Conservation (phyloP, 331 rosid genomes). For the Prunus yedoensis region DNA sequence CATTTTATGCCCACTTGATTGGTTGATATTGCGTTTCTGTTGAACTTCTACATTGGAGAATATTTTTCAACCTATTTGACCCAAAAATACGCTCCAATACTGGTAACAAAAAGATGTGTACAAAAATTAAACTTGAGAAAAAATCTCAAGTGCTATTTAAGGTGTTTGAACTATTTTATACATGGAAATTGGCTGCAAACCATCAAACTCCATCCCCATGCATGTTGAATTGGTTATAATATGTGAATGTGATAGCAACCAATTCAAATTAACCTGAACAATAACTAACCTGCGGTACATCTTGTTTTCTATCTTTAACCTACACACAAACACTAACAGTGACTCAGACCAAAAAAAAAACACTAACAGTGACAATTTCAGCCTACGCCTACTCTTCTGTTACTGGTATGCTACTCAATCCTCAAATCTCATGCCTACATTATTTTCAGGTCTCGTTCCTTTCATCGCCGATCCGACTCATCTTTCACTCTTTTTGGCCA, state of each 20-base stretch:
- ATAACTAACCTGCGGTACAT: not conserved
- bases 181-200: not conserved
- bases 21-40: not conserved
- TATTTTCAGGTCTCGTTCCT: slow-evolving; percentile 1
- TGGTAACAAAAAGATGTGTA: not conserved
- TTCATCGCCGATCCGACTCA: not conserved
- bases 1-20: not conserved
- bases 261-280: not conserved
- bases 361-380: not conserved
- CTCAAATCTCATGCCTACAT: not conserved
- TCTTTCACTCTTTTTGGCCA: slow-evolving; percentile 20
- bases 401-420: not conserved
- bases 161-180: not conserved
- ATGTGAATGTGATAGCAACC: not conserved
- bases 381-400: not conserved
- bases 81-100: not conserved
- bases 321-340: not conserved
- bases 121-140: not conserved
- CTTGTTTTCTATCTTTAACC: not conserved
- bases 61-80: not conserved
- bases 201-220: not conserved
- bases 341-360: no score
- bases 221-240: not conserved
- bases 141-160: not conserved
- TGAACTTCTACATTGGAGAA: not conserved